Evolutionary conservation across 2,329 filamentous ascomycete genomes (phyloP).

Genomic region (Botrytis paeoniae): DNA sequence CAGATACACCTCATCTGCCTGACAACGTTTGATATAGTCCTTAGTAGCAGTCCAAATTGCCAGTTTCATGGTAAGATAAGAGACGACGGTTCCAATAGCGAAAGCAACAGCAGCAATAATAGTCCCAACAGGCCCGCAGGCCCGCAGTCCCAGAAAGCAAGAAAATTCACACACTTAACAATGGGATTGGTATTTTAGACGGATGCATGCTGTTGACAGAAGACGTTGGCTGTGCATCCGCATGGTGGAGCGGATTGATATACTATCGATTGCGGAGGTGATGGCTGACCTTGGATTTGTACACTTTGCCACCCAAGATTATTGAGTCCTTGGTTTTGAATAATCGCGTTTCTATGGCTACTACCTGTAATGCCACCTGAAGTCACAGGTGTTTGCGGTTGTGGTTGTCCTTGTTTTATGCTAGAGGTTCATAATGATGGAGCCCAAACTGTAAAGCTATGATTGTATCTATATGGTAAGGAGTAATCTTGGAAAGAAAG

Average conservation of each 20-base stretch:
- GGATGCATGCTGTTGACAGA: background rate
- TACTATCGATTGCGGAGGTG: background rate
- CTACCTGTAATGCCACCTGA: background rate
- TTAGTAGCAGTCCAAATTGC: conserved; percentile 7
- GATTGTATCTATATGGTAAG: background rate
- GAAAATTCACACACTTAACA: background rate
- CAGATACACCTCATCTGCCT: too few species aligned
- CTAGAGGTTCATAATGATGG: background rate
- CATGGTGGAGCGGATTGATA: background rate
- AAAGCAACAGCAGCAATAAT: background rate
- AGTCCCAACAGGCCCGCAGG: background rate
- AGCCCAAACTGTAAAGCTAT: background rate
- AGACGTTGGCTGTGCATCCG: background rate
- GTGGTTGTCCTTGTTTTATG: background rate
- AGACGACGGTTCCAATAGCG: background rate
- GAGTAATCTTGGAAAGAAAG: background rate
- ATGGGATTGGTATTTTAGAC: background rate
- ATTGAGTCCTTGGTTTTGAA: background rate
- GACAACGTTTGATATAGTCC: too few species aligned
- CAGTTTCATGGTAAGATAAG: background rate
- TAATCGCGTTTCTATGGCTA: background rate
- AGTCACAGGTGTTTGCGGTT: background rate
- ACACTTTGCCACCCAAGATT: background rate
- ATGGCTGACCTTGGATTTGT: background rate
- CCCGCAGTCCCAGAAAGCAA: background rate